Conservation (phyloP, 768 basidiomycete species). For the Lentinula guzmanii region DNA sequence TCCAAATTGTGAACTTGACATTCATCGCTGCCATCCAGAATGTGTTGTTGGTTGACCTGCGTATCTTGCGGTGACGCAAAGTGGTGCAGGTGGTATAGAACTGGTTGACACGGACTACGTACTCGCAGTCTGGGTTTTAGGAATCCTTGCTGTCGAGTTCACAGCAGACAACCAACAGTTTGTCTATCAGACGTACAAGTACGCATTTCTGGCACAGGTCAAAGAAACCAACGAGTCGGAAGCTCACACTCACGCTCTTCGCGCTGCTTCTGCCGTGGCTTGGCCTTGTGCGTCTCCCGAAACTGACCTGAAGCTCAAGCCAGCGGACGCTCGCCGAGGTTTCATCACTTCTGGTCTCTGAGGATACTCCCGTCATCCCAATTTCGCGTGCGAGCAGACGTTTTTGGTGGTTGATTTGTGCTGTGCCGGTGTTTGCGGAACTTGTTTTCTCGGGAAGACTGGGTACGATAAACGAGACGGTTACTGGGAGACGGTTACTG, state of each 20-base stretch:
- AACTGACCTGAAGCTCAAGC: conserved; percentile 45
- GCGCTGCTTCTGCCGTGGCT: not conserved
- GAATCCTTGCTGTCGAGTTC: conserved; percentile 62
- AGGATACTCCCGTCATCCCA: conserved; percentile 87
- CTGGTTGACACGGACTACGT: too few relatives aligned
- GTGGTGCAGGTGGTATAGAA: conserved; percentile 38
- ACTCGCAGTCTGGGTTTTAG: too few relatives aligned
- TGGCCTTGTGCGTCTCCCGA: not conserved
- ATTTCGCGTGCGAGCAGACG: conserved; percentile 84
- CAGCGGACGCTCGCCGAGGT: conserved; percentile 47
- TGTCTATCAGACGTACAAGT: conserved; percentile 78
- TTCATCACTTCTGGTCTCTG: conserved; percentile 51
- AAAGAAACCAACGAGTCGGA: conserved; percentile 10
- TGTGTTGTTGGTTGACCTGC: conserved; percentile 67
- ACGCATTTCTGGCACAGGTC: conserved; percentile 30
- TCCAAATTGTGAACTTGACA: conserved; percentile 47
- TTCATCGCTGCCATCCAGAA: conserved; percentile 50
- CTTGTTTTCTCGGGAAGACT: not conserved
- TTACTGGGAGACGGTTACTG: too few relatives aligned
- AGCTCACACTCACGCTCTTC: not conserved
- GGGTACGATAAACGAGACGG: too few relatives aligned
- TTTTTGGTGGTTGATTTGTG: conserved; percentile 47
- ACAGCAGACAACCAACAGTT: conserved; percentile 90
- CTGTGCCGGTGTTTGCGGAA: conserved; percentile 3
- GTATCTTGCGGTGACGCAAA: conserved; percentile 42